Evolutionary conservation across 1,139 yeast genomes (phyloP), one percentile per base, ranked within the genome.

Genomic region (Kurtzmaniella quercitrusa): DNA sequence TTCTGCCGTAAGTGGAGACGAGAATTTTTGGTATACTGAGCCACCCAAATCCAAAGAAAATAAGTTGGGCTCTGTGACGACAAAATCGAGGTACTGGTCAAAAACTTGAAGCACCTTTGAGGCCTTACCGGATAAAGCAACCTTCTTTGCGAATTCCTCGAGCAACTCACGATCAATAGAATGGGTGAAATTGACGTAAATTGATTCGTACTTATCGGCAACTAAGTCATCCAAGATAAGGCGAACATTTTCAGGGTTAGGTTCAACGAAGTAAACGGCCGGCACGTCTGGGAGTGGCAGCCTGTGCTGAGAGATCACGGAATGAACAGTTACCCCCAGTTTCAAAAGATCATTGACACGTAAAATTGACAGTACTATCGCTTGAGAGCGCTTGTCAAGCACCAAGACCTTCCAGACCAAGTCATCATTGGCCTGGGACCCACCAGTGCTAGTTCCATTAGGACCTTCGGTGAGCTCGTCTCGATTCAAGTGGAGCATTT

Each of bases 381-480:
- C 85, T 33, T 95, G 85, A 30, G 96, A 87, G 45, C 84, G 78
- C 33, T 73, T 59, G 61, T 93, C 99, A 53, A 93, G 74, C 7
- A 94, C 80, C 45, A 93, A 73, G n/a, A 88, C 96, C 60, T 94
- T 93, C 99, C 98, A 94, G 28, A 84, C 72, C 44, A 85, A 75
- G 49, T 83, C 89, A 52, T 80, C 83, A 4, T 19, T 34, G 37
- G 37, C 15, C 8, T 6, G 5, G 14, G 21, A 4, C 14, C 11
- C 16, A 20, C 16, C 7, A 6, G 37, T 4, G 11, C 5, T 19
- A 34, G 5, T 16, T 11, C 22, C 23, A 19, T 79, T 82, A 6
- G 78, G 62, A 26, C n/a, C 30, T 26, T 26, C 30, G 30, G n/a
- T 14, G 16, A 71, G 49, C 4, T 79, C 80, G 22, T 76, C 81